Evolutionary conservation across 2,329 filamentous ascomycete species (phyloP).

Genomic region (Nemania bipapillata): DNA sequence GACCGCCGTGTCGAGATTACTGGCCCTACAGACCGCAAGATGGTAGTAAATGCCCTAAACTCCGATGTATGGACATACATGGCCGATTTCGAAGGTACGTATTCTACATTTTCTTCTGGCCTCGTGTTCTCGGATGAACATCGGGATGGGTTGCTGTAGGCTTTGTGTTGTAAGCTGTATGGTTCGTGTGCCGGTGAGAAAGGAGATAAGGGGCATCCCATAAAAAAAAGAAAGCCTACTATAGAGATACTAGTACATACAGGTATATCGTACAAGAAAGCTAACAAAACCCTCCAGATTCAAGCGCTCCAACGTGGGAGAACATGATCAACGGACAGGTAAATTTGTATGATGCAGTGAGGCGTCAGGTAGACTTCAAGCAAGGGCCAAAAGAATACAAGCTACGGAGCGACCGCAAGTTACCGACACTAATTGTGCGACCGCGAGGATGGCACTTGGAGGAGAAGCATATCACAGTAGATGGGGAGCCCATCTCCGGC

Average conservation of each 20-base stretch:
- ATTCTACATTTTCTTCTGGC: constrained; percentile 5
- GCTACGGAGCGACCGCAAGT: constrained; percentile 86
- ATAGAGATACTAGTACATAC: neutral
- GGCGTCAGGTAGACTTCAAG: constrained; percentile 95
- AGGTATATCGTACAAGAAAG: neutral
- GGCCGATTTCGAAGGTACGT: constrained; percentile 95
- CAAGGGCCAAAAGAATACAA: constrained; percentile 96
- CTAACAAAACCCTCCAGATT: constrained; percentile 70
- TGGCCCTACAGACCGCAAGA: constrained; percentile 95
- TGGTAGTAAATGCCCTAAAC: constrained; percentile 98
- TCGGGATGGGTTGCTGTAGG: neutral
- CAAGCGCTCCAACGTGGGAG: constrained; percentile 95
- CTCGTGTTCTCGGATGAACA: neutral
- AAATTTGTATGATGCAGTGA: constrained; percentile 96
- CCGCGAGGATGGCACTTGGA: constrained; percentile 97
- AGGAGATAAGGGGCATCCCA: too few relatives aligned
- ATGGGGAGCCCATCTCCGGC: constrained; percentile 93
- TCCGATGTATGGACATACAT: constrained; percentile 98
- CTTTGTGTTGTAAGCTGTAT: neutral
- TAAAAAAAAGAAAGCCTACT: neutral
- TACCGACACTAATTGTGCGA: constrained; percentile 90
- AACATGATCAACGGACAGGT: constrained; percentile 99
- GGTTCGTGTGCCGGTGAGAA: neutral
- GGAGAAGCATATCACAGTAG: constrained; percentile 96
- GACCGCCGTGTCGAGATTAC: constrained; percentile 97